Evolutionary conservation across 345 rosid species (phyloP), one percentile per base, ranked within the genome.

Genomic region (Populus davidiana): DNA sequence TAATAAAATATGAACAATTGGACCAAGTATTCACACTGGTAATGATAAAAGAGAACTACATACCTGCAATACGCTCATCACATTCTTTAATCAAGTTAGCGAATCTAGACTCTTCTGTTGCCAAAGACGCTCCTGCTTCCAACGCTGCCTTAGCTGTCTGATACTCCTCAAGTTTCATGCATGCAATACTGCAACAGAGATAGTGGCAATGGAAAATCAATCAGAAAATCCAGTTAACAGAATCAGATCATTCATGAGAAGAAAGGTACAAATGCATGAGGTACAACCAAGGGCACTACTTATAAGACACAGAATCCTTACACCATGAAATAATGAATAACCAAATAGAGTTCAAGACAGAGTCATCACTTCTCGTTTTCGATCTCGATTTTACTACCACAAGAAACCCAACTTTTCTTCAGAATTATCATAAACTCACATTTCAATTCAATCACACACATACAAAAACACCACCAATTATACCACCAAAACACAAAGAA

Each of bases 101-200:
- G 73, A 96, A 94, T 83, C 93, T 91, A 0, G 79, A 52, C 4
- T 96, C 91, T 77, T 52, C 88, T 0, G 92, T 93, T 6, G 87
- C 88, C 12, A 89, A 75, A 71, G 89, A 74, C 49, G 90, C 89
- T 27, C 98, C 99, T 21, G 69, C 73, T 87, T 92, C 94, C 67
- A 91, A 79, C 9, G 97, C 96, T 56, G 85, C 90, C 88, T 94
- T 92, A 8, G 99, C 97, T 18, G 94, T 91, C 38, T 85, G 70
- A 88, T 88, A 94, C 66, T 96, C 98, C 82, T 92, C 97, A 75
- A 96, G 97, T 84, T 90, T 92, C 85, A 92, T 84, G 82, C 97
- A 96, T 0, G 98, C 97, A 82, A 78, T 85, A 72, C 99, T 96
- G 83, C 27, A 63, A 54, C 74, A 18, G 41, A n/a, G 71, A 73